Percentiles rank a stretch among this genome's conserved stretches.
Conservation (phyloP, 2,329 filamentous ascomycete species). For the Fusarium mangiferae region DNA sequence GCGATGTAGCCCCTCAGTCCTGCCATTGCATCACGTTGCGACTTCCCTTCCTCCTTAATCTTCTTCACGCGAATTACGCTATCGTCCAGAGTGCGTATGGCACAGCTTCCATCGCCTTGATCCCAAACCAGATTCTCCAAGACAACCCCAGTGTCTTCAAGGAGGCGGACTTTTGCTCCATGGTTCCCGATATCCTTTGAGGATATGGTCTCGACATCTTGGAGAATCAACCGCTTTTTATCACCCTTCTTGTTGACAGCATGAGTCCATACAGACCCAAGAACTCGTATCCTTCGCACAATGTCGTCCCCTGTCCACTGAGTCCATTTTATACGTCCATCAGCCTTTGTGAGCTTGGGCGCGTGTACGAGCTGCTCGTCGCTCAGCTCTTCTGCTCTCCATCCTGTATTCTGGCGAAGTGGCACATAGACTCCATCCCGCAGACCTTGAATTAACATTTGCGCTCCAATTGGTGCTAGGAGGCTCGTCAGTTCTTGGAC, state of each 20-base stretch:
- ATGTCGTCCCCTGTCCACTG: constrained; percentile 65
- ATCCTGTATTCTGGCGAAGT: constrained; percentile 58
- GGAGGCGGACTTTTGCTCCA: constrained; percentile 30
- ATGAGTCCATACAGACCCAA: constrained; percentile 74
- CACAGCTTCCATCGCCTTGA: constrained; percentile 35
- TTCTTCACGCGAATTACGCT: constrained; percentile 43
- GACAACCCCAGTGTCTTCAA: constrained; percentile 10
- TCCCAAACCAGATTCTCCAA: constrained; percentile 7
- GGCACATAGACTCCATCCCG: constrained; percentile 71
- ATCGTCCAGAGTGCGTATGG: constrained; percentile 34
- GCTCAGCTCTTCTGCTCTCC: constrained; percentile 36
- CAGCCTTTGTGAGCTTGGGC: constrained; percentile 75
- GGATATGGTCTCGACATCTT: constrained; percentile 44
- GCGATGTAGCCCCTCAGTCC: constrained; percentile 34
- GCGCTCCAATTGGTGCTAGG: constrained; percentile 72
- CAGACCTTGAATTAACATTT: constrained; percentile 76
- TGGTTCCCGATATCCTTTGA: background rate
- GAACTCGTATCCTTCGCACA: constrained; percentile 63
- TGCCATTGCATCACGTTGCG: constrained; percentile 39
- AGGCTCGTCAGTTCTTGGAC: constrained; percentile 54
- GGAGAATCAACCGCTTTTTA: constrained; percentile 54
- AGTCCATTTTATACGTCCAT: constrained; percentile 71
- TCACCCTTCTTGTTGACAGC: constrained; percentile 41
- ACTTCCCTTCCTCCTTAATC: constrained; percentile 50
- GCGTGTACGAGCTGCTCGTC: constrained; percentile 61